phyloP scores from a whole-genome alignment of 2,329 filamentous ascomycete species.

The Fusarium zealandicum region DNA sequence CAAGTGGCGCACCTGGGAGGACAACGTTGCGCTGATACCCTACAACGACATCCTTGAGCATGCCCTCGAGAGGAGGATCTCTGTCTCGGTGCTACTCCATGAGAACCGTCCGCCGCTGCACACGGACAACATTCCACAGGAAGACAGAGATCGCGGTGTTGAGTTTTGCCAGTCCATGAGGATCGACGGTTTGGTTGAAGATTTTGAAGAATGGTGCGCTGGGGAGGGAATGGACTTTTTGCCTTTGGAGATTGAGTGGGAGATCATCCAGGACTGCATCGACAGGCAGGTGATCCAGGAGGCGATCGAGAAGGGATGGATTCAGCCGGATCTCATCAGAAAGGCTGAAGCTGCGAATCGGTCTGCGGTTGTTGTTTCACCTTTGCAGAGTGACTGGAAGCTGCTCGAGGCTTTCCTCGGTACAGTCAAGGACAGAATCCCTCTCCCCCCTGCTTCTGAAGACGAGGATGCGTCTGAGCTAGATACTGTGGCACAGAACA shows the following conservation, averaged over 20 bases:
- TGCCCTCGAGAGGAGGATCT: conserved; percentile 11
- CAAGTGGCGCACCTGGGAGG: conserved; percentile 32
- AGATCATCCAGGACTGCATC: conserved; percentile 34
- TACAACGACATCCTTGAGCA: conserved; percentile 13
- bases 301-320: conserved; percentile 18
- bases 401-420: conserved; percentile 7
- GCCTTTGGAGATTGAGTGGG: conserved; percentile 34
- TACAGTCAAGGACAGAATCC: neutral
- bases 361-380: neutral
- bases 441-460: neutral
- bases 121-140: conserved; percentile 31
- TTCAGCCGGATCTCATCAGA: conserved; percentile 6
- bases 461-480: neutral
- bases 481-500: neutral
- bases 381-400: too few relatives aligned
- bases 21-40: conserved; percentile 15
- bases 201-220: conserved; percentile 27
- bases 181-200: neutral
- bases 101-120: conserved; percentile 34
- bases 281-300: conserved; percentile 22
- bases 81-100: conserved; percentile 18
- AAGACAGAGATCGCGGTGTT: conserved; percentile 24
- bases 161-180: conserved; percentile 26
- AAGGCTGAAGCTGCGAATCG: neutral
- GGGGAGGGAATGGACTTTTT: conserved; percentile 33